A percentile compares a stretch with the other conserved stretches of the same genome.
Conservation (phyloP, 139 green algal genomes). For the Coccomyxa sp. region DNA sequence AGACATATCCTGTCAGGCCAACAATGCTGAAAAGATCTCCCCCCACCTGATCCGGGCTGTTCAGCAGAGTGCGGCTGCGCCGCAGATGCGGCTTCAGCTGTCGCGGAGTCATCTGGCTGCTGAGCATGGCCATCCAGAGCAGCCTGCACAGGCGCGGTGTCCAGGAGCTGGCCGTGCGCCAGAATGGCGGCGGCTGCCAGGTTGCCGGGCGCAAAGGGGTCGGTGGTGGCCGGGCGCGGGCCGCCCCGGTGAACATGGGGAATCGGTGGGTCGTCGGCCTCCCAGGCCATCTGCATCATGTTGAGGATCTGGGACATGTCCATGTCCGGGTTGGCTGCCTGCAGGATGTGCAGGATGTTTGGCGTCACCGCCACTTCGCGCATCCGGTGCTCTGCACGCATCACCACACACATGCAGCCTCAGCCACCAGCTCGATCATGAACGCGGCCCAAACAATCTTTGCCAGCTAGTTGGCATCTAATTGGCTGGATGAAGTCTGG, state of each 20-base stretch:
- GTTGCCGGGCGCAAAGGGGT: not conserved
- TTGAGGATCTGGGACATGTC: constrained; percentile 33
- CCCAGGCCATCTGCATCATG: constrained; percentile 29
- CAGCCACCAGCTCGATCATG: not conserved
- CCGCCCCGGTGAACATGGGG: not conserved
- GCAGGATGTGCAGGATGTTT: constrained; percentile 37
- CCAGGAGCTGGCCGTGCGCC: not conserved
- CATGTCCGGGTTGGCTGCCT: constrained; percentile 43
- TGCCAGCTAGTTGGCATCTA: no score
- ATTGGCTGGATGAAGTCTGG: no score
- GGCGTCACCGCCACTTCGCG: constrained; percentile 7
- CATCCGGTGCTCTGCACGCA: constrained; percentile 34
- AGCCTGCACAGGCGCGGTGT: no score
- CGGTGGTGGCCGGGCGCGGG: no score
- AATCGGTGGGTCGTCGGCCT: not conserved
- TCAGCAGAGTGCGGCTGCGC: no score
- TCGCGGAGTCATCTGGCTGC: no score
- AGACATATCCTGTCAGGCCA: no score
- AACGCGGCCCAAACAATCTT: not conserved
- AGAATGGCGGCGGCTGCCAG: not conserved
- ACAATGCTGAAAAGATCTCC: no score
- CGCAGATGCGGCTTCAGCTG: no score
- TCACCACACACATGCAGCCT: not conserved
- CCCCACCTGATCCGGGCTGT: no score
- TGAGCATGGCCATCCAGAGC: no score